Evolutionary conservation across 345 rosid genomes (phyloP).

Genomic region (Noccaea bulbosa): DNA sequence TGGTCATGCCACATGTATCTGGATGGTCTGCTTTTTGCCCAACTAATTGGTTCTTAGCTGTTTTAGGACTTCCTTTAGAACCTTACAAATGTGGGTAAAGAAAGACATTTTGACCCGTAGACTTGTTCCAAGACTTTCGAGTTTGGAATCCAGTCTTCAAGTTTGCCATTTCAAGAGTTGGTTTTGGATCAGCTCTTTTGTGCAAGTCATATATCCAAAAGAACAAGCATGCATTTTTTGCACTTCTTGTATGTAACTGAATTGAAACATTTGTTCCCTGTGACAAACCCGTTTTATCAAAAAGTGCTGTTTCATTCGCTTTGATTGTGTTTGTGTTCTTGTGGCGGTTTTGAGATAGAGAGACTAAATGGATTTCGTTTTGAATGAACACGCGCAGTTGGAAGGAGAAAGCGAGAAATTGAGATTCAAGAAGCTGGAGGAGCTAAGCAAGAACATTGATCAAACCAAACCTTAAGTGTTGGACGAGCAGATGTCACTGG

Average conservation of each 20-base stretch:
- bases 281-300: not conserved
- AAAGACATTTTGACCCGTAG: not conserved
- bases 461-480: conserved; percentile 42
- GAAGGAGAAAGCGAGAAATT: conserved; percentile 80
- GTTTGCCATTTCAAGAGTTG: not conserved
- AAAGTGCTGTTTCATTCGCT: not conserved
- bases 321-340: conserved; percentile 23
- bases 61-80: conserved; percentile 12
- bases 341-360: not conserved
- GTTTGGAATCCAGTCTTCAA: conserved; percentile 1
- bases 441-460: conserved; percentile 81
- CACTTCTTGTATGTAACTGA: not conserved
- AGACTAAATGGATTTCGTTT: not conserved
- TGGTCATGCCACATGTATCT: conserved; percentile 6
- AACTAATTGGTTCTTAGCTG: not conserved
- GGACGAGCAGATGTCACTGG: conserved; percentile 30
- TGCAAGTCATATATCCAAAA: conserved; percentile 7
- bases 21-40: conserved; percentile 4
- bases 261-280: not conserved
- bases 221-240: not conserved
- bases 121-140: not conserved
- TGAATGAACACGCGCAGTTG: conserved; percentile 50
- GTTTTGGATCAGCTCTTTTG: not conserved
- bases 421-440: conserved; percentile 87
- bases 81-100: not conserved